Evolutionary conservation across 163 green algal species (phyloP).

Genomic region (Volvox carteri): DNA sequence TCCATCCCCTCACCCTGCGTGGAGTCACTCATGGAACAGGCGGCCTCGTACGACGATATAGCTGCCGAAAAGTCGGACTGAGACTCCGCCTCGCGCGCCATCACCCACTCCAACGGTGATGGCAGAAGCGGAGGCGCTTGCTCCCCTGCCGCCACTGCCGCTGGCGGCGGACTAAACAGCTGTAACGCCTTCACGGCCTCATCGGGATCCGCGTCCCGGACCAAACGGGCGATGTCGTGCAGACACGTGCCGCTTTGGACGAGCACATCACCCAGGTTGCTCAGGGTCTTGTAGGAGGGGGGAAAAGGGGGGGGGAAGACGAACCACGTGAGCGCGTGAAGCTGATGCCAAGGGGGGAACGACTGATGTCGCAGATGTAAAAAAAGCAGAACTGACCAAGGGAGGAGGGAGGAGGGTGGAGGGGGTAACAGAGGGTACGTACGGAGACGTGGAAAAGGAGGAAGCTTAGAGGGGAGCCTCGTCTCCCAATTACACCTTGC

Average conservation of each 20-base stretch:
- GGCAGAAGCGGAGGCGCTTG: not conserved
- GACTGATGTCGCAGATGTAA: too few species aligned
- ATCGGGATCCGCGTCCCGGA: not conserved
- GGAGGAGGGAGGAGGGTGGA: too few species aligned
- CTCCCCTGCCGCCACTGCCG: not conserved
- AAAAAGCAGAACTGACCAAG: too few species aligned
- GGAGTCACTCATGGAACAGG: conserved; percentile 65
- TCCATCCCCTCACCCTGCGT: not conserved
- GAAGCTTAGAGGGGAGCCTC: too few species aligned
- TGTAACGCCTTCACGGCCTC: not conserved
- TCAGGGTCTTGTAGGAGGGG: too few species aligned
- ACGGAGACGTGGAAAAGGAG: too few species aligned
- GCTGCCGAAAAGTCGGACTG: conserved; percentile 40
- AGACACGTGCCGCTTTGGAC: conserved; percentile 53
- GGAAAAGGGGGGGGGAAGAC: too few species aligned
- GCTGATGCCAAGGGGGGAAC: too few species aligned
- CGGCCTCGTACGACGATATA: conserved; percentile 59
- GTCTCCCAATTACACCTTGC: too few species aligned
- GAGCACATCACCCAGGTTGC: conserved; percentile 66
- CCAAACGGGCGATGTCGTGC: not conserved
- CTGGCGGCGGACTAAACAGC: not conserved
- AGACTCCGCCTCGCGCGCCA: conserved; percentile 35
- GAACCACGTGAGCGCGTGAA: too few species aligned
- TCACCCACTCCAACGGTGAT: conserved; percentile 9
- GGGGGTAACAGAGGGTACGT: too few species aligned